phyloP scores from a whole-genome alignment of 208 protist species.

The Trypanosomatidae sp. region DNA sequence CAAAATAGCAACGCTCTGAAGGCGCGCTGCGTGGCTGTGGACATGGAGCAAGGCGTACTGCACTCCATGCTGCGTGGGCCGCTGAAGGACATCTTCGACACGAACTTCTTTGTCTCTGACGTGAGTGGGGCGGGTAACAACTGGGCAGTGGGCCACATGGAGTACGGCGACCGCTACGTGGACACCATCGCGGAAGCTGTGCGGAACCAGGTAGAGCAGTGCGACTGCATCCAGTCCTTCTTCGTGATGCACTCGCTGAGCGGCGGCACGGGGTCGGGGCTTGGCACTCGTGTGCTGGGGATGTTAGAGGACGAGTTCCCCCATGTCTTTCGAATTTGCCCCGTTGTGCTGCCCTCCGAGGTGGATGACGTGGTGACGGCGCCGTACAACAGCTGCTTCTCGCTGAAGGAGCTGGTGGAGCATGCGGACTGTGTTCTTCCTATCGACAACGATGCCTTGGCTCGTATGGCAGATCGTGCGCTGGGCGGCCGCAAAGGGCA shows the following conservation, averaged over 20 bases:
- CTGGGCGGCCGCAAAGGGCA: constrained; percentile 11
- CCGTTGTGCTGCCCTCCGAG: constrained; percentile 88
- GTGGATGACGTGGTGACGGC: constrained; percentile 96
- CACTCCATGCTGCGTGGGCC: constrained; percentile 75
- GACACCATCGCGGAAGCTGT: constrained; percentile 85
- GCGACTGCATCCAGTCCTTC: constrained; percentile 96
- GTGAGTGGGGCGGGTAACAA: constrained; percentile 92
- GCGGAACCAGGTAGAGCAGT: constrained; percentile 88
- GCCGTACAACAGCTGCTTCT: constrained; percentile 96
- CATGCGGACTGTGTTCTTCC: constrained; percentile 95
- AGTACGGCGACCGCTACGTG: constrained; percentile 91
- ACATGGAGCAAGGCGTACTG: constrained; percentile 97
- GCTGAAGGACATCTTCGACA: constrained; percentile 90
- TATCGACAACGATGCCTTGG: constrained; percentile 93
- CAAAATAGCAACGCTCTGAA: constrained; percentile 38
- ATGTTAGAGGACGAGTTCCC: constrained; percentile 95
- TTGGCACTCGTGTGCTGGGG: constrained; percentile 93
- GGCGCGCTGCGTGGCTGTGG: constrained; percentile 94
- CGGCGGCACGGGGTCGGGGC: constrained; percentile 96
- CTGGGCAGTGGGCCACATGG: constrained; percentile 93
- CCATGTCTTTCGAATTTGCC: constrained; percentile 86
- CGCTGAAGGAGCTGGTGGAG: constrained; percentile 91
- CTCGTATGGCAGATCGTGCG: constrained; percentile 80
- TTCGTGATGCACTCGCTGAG: constrained; percentile 95
- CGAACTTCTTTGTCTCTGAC: constrained; percentile 86